Evolutionary conservation across 768 basidiomycete genomes (phyloP).

Genomic region (Boletus fagicola): DNA sequence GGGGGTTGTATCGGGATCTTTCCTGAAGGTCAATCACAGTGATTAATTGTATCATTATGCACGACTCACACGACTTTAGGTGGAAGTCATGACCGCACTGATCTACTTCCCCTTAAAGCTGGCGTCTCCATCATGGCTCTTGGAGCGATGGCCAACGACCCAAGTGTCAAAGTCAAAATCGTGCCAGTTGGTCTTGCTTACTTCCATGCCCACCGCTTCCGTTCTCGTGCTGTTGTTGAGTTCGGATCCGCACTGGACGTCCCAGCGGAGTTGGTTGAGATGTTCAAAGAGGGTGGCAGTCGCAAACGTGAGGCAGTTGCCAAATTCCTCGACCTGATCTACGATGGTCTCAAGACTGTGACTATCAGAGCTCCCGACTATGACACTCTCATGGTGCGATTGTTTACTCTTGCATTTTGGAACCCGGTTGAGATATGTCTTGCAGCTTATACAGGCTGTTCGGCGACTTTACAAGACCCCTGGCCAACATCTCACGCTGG

Average conservation of each 20-base stretch:
- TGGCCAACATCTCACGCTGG: constrained; percentile 87
- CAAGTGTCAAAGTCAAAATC: constrained; percentile 83
- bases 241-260: constrained; percentile 91
- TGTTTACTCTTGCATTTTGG: background rate
- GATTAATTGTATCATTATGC: background rate
- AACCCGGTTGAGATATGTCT: constrained; percentile 4
- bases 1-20: constrained; percentile 96
- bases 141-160: constrained; percentile 93
- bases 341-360: constrained; percentile 92
- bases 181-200: constrained; percentile 81
- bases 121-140: constrained; percentile 98
- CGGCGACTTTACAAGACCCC: constrained; percentile 92
- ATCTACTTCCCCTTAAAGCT: constrained; percentile 94
- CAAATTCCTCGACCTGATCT: constrained; percentile 86
- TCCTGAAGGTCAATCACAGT: constrained; percentile 76
- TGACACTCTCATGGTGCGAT: constrained; percentile 92
- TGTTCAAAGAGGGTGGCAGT: constrained; percentile 87
- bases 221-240: constrained; percentile 95
- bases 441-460: constrained; percentile 90
- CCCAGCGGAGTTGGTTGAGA: constrained; percentile 82
- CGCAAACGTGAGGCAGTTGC: constrained; percentile 89
- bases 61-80: constrained; percentile 48
- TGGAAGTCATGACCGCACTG: constrained; percentile 96
- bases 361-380: constrained; percentile 95
- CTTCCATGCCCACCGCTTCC: constrained; percentile 82